Evolutionary conservation across 1,139 yeast species (phyloP).

Genomic region (Candida sanyaensis): DNA sequence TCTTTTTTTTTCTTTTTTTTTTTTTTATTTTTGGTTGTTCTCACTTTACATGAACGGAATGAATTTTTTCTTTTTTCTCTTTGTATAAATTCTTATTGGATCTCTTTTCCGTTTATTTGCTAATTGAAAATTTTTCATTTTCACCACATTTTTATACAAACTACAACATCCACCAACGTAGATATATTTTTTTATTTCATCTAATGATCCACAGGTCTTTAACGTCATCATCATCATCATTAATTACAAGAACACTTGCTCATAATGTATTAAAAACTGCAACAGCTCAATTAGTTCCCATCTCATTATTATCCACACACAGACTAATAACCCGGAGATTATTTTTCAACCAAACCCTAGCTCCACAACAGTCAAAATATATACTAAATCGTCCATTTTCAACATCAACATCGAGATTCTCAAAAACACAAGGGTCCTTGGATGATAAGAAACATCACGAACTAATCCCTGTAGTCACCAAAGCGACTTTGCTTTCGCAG

Average conservation of each 20-base stretch:
- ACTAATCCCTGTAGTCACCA: slow-evolving; percentile 20
- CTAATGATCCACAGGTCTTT: background rate
- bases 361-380: background rate
- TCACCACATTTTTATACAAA: too few relatives aligned
- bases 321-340: background rate
- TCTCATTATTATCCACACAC: slow-evolving; percentile 1
- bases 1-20: background rate
- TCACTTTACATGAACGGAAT: too few relatives aligned
- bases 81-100: background rate
- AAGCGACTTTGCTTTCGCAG: slow-evolving; percentile 42
- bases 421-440: background rate
- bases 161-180: too few relatives aligned
- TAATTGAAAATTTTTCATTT: background rate
- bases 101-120: background rate
- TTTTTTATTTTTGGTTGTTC: background rate
- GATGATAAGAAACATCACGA: background rate
- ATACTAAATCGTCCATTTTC: background rate
- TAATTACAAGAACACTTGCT: background rate
- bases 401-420: background rate
- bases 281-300: background rate
- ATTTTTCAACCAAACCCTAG: background rate
- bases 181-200: too few relatives aligned
- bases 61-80: background rate
- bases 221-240: background rate
- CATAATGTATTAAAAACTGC: background rate